phyloP scores from a whole-genome alignment of 2,329 filamentous ascomycete species.

The Xylaria sp. region DNA sequence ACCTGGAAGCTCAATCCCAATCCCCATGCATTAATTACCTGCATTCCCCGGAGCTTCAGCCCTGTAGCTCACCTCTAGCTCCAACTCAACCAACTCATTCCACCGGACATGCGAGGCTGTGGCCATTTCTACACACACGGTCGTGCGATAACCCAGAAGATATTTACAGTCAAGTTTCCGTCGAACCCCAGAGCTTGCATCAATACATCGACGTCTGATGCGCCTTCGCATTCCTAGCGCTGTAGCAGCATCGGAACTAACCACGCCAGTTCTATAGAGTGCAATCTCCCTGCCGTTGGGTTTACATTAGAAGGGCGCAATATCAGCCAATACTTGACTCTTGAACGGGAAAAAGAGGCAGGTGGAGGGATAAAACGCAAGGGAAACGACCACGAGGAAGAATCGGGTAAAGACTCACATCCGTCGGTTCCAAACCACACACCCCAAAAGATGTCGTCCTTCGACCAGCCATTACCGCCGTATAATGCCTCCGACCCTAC shows the following conservation, averaged over 20 bases:
- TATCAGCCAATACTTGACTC: background rate
- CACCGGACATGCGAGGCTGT: background rate
- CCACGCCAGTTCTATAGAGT: no score
- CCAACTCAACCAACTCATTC: constrained; percentile 3
- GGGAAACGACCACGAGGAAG: background rate
- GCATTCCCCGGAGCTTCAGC: constrained; percentile 16
- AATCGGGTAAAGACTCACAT: background rate
- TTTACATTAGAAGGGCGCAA: background rate
- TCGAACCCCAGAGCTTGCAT: background rate
- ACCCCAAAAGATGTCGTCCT: constrained; percentile 61
- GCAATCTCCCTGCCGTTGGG: background rate
- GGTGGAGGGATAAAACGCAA: background rate
- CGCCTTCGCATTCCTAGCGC: background rate
- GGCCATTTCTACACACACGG: background rate
- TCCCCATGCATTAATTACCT: background rate
- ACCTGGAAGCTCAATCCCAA: constrained; percentile 3
- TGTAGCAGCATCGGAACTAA: constrained; percentile 2
- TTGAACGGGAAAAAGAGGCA: background rate
- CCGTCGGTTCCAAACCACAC: background rate
- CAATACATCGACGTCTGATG: background rate
- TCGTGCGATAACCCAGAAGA: background rate
- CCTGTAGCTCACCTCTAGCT: constrained; percentile 12
- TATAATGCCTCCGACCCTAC: constrained; percentile 78
- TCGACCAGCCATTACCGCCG: constrained; percentile 74
- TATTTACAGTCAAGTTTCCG: background rate